A percentile compares a stretch with the other conserved stretches of the same genome.
Conservation (phyloP, 441 rosid species). For the Eutrema salsugineum region DNA sequence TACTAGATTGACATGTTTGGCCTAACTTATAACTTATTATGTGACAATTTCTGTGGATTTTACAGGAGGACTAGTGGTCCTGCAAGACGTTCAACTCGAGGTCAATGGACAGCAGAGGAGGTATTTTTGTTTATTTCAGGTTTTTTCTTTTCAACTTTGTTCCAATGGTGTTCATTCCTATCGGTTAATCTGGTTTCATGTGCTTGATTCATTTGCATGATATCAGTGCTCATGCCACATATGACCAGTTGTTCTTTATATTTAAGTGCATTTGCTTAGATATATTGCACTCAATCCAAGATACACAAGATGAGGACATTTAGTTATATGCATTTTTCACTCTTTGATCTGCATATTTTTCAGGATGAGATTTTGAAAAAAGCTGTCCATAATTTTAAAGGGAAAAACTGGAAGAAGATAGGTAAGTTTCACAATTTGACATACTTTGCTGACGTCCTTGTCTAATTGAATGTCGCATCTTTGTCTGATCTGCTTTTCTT, state of each 20-base stretch:
- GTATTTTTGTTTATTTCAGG: conserved; percentile 32
- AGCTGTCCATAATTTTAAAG: conserved; percentile 95
- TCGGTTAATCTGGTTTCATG: background rate
- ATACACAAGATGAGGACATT: background rate
- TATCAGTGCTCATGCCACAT: background rate
- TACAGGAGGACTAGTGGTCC: conserved; percentile 96
- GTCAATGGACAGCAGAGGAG: conserved; percentile 99
- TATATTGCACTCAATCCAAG: background rate
- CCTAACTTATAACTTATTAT: background rate
- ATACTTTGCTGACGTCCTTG: background rate
- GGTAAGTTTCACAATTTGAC: conserved; percentile 40
- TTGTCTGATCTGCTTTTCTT: conserved; percentile 35
- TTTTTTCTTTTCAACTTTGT: conserved; percentile 2
- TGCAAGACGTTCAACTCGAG: conserved; percentile 95
- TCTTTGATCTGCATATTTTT: conserved; percentile 4
- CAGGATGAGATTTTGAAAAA: conserved; percentile 90
- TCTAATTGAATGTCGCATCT: background rate
- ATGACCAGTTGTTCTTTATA: background rate
- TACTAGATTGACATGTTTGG: background rate
- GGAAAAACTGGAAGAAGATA: conserved; percentile 99
- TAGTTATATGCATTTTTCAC: background rate
- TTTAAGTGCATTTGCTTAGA: background rate
- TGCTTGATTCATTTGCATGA: background rate
- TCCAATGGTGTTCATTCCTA: background rate
- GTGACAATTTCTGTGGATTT: conserved; percentile 13